Evolutionary conservation across 495 filamentous ascomycete species (phyloP), one percentile per base, ranked within the genome.

Genomic region (Aspergillus ostianus): DNA sequence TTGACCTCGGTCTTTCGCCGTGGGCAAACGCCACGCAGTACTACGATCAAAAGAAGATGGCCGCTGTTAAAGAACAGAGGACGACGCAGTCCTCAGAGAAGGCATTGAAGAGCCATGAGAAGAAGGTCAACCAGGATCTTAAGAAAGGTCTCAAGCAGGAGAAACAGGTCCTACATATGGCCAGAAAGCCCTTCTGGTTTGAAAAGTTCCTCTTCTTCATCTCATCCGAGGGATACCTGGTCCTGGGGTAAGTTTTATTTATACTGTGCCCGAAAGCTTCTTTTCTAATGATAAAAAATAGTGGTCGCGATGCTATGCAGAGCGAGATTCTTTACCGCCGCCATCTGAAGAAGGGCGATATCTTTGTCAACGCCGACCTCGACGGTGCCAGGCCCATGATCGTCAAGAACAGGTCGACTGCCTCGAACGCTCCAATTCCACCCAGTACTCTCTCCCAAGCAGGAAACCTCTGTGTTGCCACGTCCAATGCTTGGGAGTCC

Each of bases 121-220:
- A 87, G 67, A 98, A 98, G 75, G 89, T 98, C 21, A 80, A 82
- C 10, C 84, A 87, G 10, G 91, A 96, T 67, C 80, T 98, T 6
- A 94, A 90, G 74, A 90, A 90, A 64, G 87, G 85, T 0, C 73
- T 98, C 51, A 95, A 95, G 73, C 89, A 93, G 64, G 94, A 98
- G 71, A 98, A 98, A 68, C 86, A 91, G 23, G 73, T 96, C 18
- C 78, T 98, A 2, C 88, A 91, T 53, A 92, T 89, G 15, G 86
- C 96, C 13, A 80, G 94, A 45, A 88, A 85, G 61, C 86, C 85
- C 51, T 82, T 91, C 64, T 98, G 94, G 93, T 97, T 98, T 66
- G 94, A 98, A 65, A 98, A 98, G 68, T 98, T 96, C 64, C 71
- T 84, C 17, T 97, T 89, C 77, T 98, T 98, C 77, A 85, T 98